Conservation (phyloP, 169 alveolate genomes). For the Perkinsus chesapeaki region DNA sequence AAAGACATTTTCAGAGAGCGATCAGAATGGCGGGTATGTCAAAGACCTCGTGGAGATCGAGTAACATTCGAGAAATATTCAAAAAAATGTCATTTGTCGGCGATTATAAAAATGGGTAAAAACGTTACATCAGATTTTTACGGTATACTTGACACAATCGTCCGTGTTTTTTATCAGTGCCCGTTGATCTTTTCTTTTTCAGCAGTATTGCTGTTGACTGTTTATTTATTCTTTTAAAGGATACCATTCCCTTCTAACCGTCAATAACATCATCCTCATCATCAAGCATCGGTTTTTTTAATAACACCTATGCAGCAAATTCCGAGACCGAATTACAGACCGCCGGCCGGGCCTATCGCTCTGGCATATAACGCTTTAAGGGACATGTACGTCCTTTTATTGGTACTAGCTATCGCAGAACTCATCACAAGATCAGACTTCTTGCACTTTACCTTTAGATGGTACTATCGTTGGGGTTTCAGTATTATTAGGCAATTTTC, state of each 20-base stretch:
- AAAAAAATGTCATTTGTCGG: no score
- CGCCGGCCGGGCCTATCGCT: background rate
- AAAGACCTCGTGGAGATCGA: no score
- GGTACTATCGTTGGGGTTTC: background rate
- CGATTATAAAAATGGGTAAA: no score
- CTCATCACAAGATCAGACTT: background rate
- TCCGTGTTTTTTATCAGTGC: background rate
- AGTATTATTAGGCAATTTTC: background rate
- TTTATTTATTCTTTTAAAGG: background rate
- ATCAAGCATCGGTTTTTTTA: background rate
- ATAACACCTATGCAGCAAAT: background rate
- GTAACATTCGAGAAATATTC: no score
- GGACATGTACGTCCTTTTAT: background rate
- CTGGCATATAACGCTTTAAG: background rate
- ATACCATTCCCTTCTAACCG: no score
- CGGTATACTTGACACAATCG: no score
- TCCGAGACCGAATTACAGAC: background rate
- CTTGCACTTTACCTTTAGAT: background rate
- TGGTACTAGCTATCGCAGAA: background rate
- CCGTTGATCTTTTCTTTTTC: background rate
- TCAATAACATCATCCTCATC: background rate
- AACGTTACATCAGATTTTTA: no score
- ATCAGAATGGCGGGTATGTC: no score
- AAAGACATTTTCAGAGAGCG: no score
- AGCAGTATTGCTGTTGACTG: background rate